These are phyloP conservation scores for Colletotrichum costaricense DNA, from an alignment of 2,329 filamentous ascomycete species.

Conservation along the genomic window DNA sequence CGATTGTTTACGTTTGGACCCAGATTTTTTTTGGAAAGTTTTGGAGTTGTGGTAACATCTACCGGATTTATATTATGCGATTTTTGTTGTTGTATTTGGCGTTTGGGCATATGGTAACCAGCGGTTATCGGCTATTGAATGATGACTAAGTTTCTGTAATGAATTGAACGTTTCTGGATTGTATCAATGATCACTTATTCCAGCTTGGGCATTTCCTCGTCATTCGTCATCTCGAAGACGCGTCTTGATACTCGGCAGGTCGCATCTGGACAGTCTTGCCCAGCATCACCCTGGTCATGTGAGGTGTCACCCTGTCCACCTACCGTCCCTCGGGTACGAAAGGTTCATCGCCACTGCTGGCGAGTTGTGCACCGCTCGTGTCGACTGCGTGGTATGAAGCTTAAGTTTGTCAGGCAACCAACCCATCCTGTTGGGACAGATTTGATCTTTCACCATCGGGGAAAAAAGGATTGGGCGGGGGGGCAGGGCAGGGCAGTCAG, in stretches of 20 bases:
- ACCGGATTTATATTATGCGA: not conserved
- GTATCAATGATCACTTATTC: not conserved
- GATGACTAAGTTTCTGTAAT: conserved; percentile 11
- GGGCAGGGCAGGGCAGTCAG: no score
- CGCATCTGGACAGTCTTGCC: not conserved
- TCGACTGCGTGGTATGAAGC: not conserved
- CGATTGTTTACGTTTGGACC: not conserved
- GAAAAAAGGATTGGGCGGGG: not conserved
- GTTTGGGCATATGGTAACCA: conserved; percentile 6
- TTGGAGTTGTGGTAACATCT: not conserved
- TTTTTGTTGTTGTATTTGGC: conserved; percentile 10
- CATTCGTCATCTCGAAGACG: not conserved
- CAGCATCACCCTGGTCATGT: not conserved
- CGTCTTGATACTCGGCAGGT: not conserved
- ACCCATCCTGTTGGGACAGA: not conserved
- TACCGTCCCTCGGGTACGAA: not conserved
- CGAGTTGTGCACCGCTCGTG: not conserved
- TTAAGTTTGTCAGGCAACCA: not conserved
- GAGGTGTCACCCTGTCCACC: not conserved
- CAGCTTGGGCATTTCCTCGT: not conserved
- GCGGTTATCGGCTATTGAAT: not conserved
- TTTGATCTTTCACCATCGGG: not conserved
- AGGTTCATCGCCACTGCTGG: not conserved
- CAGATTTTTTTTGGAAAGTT: not conserved
- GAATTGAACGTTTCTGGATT: not conserved